These are phyloP conservation scores for Diaporthe sp. DNA, from an alignment of 2,329 filamentous ascomycete genomes.

Conservation along the genomic window DNA sequence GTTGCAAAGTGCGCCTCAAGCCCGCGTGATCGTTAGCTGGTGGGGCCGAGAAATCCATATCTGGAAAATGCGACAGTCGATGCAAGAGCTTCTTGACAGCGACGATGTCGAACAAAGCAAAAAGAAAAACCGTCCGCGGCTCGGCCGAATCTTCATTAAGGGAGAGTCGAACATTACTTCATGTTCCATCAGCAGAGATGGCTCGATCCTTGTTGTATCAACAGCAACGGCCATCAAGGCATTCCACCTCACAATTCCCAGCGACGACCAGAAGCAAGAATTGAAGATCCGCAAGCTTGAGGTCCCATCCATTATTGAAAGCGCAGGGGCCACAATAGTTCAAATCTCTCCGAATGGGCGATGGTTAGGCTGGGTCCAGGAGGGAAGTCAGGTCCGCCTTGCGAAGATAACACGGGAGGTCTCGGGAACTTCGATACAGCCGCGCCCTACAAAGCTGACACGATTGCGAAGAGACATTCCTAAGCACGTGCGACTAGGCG, in stretches of 20 bases:
- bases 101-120: constrained; percentile 57
- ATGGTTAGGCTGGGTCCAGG: constrained; percentile 77
- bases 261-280: constrained; percentile 66
- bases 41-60: constrained; percentile 91
- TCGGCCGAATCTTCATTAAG: constrained; percentile 77
- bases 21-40: constrained; percentile 87
- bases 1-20: constrained; percentile 78
- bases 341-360: constrained; percentile 78
- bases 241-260: constrained; percentile 74
- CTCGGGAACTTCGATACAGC: constrained; percentile 56
- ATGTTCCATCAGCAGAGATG: constrained; percentile 75
- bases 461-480: constrained; percentile 68
- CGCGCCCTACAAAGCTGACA: constrained; percentile 61
- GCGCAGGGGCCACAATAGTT: constrained; percentile 77
- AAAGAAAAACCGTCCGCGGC: constrained; percentile 72
- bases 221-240: constrained; percentile 80
- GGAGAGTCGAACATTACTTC: constrained; percentile 89
- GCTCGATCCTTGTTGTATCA: constrained; percentile 81
- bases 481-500: constrained; percentile 71
- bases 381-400: constrained; percentile 71
- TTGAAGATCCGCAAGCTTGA: constrained; percentile 80
- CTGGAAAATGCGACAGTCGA: constrained; percentile 73
- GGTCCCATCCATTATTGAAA: constrained; percentile 69
- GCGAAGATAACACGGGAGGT: constrained; percentile 60
- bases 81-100: constrained; percentile 61